These are phyloP conservation scores for Annulohypoxylon nitens DNA, from an alignment of 495 filamentous ascomycete species.

Conservation along the genomic window DNA sequence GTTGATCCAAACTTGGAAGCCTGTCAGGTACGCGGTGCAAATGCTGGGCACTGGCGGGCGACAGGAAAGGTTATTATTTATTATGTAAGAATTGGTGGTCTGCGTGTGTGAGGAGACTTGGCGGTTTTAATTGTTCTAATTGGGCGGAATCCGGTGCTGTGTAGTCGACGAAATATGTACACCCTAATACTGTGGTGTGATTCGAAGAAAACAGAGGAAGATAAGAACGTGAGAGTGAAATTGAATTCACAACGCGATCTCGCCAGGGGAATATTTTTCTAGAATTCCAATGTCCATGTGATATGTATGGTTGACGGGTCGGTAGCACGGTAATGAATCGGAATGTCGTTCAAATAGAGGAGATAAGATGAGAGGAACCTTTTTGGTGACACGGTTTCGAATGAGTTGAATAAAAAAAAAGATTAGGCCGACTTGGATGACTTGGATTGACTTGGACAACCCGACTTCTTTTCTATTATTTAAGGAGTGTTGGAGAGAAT, in stretches of 20 bases:
- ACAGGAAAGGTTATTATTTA: slow-evolving; percentile 2
- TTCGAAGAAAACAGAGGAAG: slow-evolving; percentile 3
- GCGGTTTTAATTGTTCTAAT: not conserved
- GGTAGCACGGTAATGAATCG: slow-evolving; percentile 18
- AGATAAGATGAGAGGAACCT: slow-evolving; percentile 14
- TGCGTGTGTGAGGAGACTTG: not conserved
- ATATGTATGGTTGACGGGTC: slow-evolving; percentile 9
- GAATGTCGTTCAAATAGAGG: slow-evolving; percentile 16
- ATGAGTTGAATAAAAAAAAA: not conserved
- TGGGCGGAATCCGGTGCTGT: not conserved
- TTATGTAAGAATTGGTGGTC: not conserved
- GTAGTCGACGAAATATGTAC: not conserved
- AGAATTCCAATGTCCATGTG: slow-evolving; percentile 9
- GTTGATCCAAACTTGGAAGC: slow-evolving; percentile 11
- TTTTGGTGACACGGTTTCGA: slow-evolving; percentile 24
- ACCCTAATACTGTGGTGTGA: slow-evolving; percentile 21
- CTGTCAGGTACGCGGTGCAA: slow-evolving; percentile 16
- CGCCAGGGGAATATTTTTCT: slow-evolving; percentile 3
- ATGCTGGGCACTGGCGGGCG: not conserved
- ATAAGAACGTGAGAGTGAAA: not conserved
- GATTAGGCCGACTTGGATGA: not conserved
- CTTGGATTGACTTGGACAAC: not conserved
- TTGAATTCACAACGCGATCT: slow-evolving; percentile 20
- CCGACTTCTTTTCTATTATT: slow-evolving; percentile 13
- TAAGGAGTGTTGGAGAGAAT: slow-evolving; percentile 8